A percentile compares a stretch with the other conserved stretches of the same genome.
Conservation (phyloP, 345 rosid species). For the Camelina neglecta region DNA sequence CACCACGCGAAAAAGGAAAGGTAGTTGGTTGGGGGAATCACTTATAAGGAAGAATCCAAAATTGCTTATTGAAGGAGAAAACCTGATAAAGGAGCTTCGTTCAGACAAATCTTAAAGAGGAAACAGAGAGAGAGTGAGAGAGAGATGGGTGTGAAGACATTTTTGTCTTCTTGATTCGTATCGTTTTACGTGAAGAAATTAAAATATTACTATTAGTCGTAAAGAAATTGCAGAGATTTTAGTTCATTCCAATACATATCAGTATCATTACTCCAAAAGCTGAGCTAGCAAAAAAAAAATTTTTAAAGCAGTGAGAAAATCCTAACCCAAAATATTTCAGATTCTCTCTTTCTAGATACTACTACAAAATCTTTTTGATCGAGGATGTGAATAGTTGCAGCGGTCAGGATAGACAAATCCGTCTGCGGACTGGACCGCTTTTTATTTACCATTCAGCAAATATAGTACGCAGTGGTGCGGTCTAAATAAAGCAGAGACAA, state of each 20-base stretch:
- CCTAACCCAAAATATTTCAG: conserved; percentile 10
- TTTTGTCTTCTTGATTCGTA: conserved; percentile 33
- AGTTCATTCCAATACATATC: conserved; percentile 42
- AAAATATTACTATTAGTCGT: background rate
- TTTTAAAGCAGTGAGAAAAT: conserved; percentile 35
- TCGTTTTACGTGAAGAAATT: conserved; percentile 40
- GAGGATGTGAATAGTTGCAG: too few relatives aligned
- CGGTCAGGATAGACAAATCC: too few relatives aligned
- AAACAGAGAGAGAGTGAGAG: conserved; percentile 4
- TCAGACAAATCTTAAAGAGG: conserved; percentile 24
- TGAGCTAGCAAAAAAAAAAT: conserved; percentile 28
- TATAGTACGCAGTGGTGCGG: too few relatives aligned
- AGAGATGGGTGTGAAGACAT: conserved; percentile 6
- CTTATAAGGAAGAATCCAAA: conserved; percentile 32
- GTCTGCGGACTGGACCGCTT: too few relatives aligned
- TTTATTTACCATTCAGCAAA: too few relatives aligned
- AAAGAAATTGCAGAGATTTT: conserved; percentile 28
- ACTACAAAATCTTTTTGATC: conserved; percentile 19
- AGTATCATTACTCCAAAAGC: conserved; percentile 45
- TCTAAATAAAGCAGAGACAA: too few relatives aligned
- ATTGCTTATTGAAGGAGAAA: conserved; percentile 39
- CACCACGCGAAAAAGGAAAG: conserved; percentile 35
- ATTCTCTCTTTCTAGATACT: conserved; percentile 9
- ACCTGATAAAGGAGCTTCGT: conserved; percentile 37
- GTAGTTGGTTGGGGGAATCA: conserved; percentile 35